Evolutionary conservation across 768 basidiomycete genomes (phyloP).

Genomic region (Mrakia hoshinonis): DNA sequence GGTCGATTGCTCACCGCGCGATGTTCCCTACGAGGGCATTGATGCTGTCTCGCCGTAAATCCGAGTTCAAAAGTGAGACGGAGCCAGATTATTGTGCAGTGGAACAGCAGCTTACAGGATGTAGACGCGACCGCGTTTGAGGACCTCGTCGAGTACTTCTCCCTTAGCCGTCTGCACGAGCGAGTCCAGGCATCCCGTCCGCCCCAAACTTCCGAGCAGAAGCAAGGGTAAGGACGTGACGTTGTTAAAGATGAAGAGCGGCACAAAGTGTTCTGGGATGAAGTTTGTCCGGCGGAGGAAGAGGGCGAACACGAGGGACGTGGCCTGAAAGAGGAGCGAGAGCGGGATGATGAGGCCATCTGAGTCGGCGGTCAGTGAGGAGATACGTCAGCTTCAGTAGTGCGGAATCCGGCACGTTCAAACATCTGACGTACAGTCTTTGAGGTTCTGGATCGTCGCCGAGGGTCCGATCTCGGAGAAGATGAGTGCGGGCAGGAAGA

Average conservation of each 20-base stretch:
- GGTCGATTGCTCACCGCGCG: conserved; percentile 29
- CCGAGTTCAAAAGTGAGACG: not conserved
- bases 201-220: conserved; percentile 35
- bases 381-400: not conserved
- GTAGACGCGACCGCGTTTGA: conserved; percentile 37
- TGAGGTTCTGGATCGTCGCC: conserved; percentile 36
- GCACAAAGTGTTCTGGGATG: conserved; percentile 26
- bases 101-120: conserved; percentile 28
- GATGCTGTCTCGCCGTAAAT: conserved; percentile 28
- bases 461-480: conserved; percentile 41
- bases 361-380: conserved; percentile 21
- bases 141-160: conserved; percentile 30
- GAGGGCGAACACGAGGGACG: conserved; percentile 35
- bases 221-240: conserved; percentile 40
- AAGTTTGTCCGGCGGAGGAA: conserved; percentile 27
- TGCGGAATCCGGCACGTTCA: not conserved
- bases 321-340: conserved; percentile 37
- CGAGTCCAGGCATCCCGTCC: conserved; percentile 36
- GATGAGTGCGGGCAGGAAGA: conserved; percentile 39
- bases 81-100: not conserved
- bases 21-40: conserved; percentile 40
- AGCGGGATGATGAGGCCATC: conserved; percentile 38
- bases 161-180: conserved; percentile 30
- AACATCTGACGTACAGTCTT: conserved; percentile 33
- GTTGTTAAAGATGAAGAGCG: conserved; percentile 41